Conservation (phyloP, 495 filamentous ascomycete species). For the Amorphotheca resinae region DNA sequence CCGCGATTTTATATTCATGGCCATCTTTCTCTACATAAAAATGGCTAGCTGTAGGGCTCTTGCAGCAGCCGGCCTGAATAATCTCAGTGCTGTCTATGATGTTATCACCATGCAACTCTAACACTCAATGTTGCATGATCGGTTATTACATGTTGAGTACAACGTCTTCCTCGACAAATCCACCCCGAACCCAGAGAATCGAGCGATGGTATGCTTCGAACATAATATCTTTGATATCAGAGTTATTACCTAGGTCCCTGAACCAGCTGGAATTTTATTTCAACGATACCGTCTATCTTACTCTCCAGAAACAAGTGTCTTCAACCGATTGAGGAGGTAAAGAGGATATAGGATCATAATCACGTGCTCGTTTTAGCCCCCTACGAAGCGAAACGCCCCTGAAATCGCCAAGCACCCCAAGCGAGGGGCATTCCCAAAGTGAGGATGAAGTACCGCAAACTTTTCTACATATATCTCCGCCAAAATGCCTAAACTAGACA, state of each 20-base stretch:
- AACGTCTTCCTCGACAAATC: conserved; percentile 63
- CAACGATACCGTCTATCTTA: conserved; percentile 37
- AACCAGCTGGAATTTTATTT: conserved; percentile 47
- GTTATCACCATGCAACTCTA: conserved; percentile 52
- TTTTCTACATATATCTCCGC: too few relatives aligned
- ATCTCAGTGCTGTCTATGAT: conserved; percentile 47
- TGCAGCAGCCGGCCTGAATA: conserved; percentile 42
- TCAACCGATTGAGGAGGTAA: too few relatives aligned
- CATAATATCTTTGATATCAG: conserved; percentile 39
- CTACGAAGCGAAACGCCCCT: too few relatives aligned
- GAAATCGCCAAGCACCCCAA: too few relatives aligned
- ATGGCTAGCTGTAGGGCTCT: conserved; percentile 57
- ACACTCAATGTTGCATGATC: conserved; percentile 59
- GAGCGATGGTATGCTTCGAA: conserved; percentile 40
- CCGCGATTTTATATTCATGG: conserved; percentile 51
- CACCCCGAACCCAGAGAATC: conserved; percentile 36
- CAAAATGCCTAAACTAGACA: too few relatives aligned
- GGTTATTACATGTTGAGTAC: conserved; percentile 67
- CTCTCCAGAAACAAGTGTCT: too few relatives aligned
- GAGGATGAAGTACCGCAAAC: too few relatives aligned
- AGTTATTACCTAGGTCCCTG: conserved; percentile 35
- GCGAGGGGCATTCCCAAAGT: too few relatives aligned
- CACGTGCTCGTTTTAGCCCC: too few relatives aligned
- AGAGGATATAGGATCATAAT: too few relatives aligned
- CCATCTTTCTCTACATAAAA: conserved; percentile 51